phyloP scores from a whole-genome alignment of 140 eudicot species.

The Flaveria floridana region DNA sequence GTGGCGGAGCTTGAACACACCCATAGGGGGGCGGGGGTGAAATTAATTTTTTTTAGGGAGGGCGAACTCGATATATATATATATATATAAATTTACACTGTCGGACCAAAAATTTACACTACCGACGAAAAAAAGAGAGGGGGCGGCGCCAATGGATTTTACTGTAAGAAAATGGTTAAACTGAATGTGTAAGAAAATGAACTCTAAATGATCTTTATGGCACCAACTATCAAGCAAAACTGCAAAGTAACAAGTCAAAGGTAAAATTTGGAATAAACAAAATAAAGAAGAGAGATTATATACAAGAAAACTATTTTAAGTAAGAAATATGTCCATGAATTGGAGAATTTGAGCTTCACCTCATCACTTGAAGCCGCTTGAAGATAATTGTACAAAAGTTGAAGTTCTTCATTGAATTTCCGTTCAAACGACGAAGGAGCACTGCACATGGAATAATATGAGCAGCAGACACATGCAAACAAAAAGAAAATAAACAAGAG shows the following conservation, averaged over 20 bases:
- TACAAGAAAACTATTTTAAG: neutral
- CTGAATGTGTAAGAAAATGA: conserved; percentile 1
- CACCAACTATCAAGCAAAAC: conserved; percentile 7
- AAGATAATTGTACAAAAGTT: conserved; percentile 67
- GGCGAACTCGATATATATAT: no score
- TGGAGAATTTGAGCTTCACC: conserved; percentile 38
- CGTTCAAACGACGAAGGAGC: conserved; percentile 92
- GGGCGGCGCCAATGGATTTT: neutral
- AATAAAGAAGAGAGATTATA: neutral
- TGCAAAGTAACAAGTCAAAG: conserved; percentile 1
- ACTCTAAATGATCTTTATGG: neutral
- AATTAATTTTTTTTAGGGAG: no score
- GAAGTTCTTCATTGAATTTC: conserved; percentile 67
- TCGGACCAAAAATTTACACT: no score
- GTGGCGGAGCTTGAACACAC: neutral
- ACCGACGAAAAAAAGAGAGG: no score
- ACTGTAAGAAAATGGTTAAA: neutral
- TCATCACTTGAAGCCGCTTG: conserved; percentile 67
- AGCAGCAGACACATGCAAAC: neutral
- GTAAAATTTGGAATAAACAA: neutral
- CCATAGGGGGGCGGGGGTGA: no score
- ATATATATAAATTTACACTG: no score
- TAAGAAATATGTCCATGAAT: conserved; percentile 12
- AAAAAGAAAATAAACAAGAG: neutral
- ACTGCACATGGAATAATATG: conserved; percentile 36